Evolutionary conservation across 176 grass and related monocot species (phyloP).

Genomic region (Eragrostis nindensis): DNA sequence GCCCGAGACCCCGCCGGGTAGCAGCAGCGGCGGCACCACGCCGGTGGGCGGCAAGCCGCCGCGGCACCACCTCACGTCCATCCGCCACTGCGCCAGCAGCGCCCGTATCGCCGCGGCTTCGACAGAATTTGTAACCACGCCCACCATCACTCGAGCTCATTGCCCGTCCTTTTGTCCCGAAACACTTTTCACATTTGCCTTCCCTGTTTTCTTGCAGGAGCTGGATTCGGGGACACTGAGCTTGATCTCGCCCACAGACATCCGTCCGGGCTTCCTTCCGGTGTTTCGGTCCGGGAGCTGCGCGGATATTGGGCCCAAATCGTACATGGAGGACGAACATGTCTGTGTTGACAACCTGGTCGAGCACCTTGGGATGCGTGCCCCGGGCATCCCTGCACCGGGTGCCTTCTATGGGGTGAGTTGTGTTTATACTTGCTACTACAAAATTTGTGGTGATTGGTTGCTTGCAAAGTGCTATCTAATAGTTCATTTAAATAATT

Average conservation of each 20-base stretch:
- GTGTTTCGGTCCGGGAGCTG: constrained; percentile 85
- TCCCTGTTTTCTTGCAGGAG: constrained; percentile 49
- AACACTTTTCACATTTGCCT: background rate
- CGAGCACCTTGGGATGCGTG: constrained; percentile 53
- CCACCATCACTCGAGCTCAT: constrained; percentile 11
- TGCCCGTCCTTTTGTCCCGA: background rate
- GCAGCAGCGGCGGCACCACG: constrained; percentile 26
- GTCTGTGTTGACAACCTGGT: constrained; percentile 82
- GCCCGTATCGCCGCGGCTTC: constrained; percentile 63
- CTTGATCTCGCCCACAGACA: constrained; percentile 75
- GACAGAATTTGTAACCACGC: constrained; percentile 57
- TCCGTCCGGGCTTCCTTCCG: constrained; percentile 56
- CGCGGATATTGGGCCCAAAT: constrained; percentile 70
- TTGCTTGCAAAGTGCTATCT: background rate
- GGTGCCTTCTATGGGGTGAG: constrained; percentile 95
- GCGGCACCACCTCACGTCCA: constrained; percentile 64
- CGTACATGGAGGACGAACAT: constrained; percentile 95
- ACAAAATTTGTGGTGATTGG: background rate
- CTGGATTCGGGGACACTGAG: constrained; percentile 66
- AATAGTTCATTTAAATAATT: constrained; percentile 25
- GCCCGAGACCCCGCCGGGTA: constrained; percentile 56
- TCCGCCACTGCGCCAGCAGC: constrained; percentile 72
- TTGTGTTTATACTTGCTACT: constrained; percentile 20
- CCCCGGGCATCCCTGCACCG: constrained; percentile 56
- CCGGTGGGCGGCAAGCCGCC: constrained; percentile 73